phyloP scores from a whole-genome alignment of 2,329 filamentous ascomycete species.

The Aspergillus calidoustus region DNA sequence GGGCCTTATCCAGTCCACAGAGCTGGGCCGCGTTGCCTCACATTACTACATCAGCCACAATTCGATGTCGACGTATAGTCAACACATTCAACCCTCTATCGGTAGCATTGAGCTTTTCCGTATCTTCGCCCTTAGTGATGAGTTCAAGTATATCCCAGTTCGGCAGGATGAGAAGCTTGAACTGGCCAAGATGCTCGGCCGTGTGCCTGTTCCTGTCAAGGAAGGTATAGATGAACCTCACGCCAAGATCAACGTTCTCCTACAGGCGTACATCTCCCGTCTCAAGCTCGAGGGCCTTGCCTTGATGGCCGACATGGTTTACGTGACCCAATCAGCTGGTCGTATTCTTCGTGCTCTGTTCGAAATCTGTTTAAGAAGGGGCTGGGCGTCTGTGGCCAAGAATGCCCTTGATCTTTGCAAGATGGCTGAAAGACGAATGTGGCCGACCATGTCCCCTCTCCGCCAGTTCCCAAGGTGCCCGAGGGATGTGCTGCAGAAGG shows the following conservation, averaged over 20 bases:
- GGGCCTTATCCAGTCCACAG: conserved; percentile 85
- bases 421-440: conserved; percentile 99
- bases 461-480: conserved; percentile 86
- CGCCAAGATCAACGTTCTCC: conserved; percentile 95
- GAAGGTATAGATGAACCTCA: conserved; percentile 96
- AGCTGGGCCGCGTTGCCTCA: conserved; percentile 92
- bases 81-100: conserved; percentile 89
- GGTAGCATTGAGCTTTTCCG: conserved; percentile 95
- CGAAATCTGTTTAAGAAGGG: conserved; percentile 96
- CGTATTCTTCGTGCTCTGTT: conserved; percentile 95
- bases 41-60: conserved; percentile 98
- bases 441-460: conserved; percentile 96
- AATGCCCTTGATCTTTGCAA: conserved; percentile 94
- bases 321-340: conserved; percentile 96
- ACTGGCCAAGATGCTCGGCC: conserved; percentile 83
- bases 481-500: conserved; percentile 84
- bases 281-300: conserved; percentile 92
- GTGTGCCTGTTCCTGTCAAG: conserved; percentile 95
- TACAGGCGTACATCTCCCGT: conserved; percentile 95
- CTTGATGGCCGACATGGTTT: conserved; percentile 97
- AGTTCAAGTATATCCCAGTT: conserved; percentile 99
- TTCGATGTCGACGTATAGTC: conserved; percentile 97
- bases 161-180: conserved; percentile 97
- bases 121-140: conserved; percentile 91
- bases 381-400: conserved; percentile 92